These are phyloP conservation scores for Penicillium aurantiogriseum DNA, from an alignment of 2,329 filamentous ascomycete species.

Conservation along the genomic window DNA sequence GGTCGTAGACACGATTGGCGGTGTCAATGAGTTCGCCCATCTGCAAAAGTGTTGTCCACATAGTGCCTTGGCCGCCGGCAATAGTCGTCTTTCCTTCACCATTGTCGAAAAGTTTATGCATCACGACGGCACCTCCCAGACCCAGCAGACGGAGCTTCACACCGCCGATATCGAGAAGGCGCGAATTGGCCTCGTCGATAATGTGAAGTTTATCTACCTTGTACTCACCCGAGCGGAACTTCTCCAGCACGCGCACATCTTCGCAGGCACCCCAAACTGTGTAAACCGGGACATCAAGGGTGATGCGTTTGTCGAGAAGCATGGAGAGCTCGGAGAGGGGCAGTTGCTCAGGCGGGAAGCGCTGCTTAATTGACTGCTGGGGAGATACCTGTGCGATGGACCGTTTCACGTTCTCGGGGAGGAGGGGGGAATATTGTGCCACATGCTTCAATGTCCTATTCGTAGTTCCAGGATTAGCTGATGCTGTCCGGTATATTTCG, in stretches of 20 bases:
- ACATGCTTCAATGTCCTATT: conserved; percentile 92
- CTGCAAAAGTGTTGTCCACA: conserved; percentile 98
- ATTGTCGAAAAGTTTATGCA: conserved; percentile 99
- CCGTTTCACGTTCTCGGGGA: conserved; percentile 71
- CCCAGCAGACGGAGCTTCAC: conserved; percentile 94
- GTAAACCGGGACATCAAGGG: conserved; percentile 93
- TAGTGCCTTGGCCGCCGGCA: conserved; percentile 94
- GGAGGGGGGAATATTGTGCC: conserved; percentile 94
- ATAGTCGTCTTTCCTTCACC: conserved; percentile 97
- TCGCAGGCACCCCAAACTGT: conserved; percentile 99
- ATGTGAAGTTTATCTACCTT: conserved; percentile 97
- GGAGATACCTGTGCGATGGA: conserved; percentile 67
- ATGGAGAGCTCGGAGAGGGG: conserved; percentile 89
- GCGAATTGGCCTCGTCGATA: conserved; percentile 95
- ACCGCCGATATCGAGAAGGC: conserved; percentile 89
- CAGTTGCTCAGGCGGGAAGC: conserved; percentile 76
- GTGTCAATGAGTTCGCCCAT: conserved; percentile 99
- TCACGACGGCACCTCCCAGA: conserved; percentile 92
- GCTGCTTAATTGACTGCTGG: conserved; percentile 70
- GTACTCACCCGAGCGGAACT: conserved; percentile 96
- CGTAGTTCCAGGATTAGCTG: conserved; percentile 19
- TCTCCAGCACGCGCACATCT: conserved; percentile 94
- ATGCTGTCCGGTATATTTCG: conserved; percentile 6
- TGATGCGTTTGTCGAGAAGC: conserved; percentile 83
- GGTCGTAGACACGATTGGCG: conserved; percentile 96